phyloP scores from a whole-genome alignment of 805 yeast species.

The Candida manassasensis region DNA sequence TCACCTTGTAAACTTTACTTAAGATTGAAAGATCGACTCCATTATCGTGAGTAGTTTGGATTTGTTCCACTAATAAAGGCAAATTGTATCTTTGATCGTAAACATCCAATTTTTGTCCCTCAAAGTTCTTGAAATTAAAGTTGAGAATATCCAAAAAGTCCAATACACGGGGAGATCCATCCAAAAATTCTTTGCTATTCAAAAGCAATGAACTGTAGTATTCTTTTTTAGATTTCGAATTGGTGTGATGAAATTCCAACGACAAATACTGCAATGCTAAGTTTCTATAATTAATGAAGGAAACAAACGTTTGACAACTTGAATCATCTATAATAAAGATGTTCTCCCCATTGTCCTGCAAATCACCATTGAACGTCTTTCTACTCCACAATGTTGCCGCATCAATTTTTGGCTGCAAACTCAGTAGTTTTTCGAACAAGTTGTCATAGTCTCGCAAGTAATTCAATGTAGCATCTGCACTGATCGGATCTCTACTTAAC shows the following conservation, averaged over 20 bases:
- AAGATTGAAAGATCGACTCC: constrained; percentile 38
- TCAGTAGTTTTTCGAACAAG: constrained; percentile 49
- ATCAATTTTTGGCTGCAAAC: constrained; percentile 52
- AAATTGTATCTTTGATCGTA: constrained; percentile 26
- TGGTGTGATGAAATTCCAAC: constrained; percentile 63
- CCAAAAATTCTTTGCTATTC: constrained; percentile 42
- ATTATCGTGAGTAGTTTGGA: constrained; percentile 17
- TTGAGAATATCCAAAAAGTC: constrained; percentile 69
- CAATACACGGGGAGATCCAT: constrained; percentile 63
- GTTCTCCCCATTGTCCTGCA: constrained; percentile 25
- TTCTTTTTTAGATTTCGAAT: constrained; percentile 48
- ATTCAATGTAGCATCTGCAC: constrained; percentile 48
- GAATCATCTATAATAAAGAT: constrained; percentile 26
- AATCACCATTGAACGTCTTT: constrained; percentile 38
- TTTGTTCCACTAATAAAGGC: constrained; percentile 32
- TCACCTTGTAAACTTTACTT: constrained; percentile 16
- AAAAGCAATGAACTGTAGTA: constrained; percentile 52
- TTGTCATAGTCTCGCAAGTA: constrained; percentile 46
- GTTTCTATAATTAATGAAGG: constrained; percentile 60
- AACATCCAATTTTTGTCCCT: constrained; percentile 31
- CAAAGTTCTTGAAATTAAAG: constrained; percentile 44
- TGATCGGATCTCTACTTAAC: constrained; percentile 52
- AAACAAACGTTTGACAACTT: constrained; percentile 50
- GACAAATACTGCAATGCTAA: constrained; percentile 61
- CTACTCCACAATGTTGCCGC: constrained; percentile 52